A percentile compares a stretch with the other conserved stretches of the same genome.
phyloP scores from a whole-genome alignment of 2,329 filamentous ascomycete genomes.

The Trichoderma koningii region DNA sequence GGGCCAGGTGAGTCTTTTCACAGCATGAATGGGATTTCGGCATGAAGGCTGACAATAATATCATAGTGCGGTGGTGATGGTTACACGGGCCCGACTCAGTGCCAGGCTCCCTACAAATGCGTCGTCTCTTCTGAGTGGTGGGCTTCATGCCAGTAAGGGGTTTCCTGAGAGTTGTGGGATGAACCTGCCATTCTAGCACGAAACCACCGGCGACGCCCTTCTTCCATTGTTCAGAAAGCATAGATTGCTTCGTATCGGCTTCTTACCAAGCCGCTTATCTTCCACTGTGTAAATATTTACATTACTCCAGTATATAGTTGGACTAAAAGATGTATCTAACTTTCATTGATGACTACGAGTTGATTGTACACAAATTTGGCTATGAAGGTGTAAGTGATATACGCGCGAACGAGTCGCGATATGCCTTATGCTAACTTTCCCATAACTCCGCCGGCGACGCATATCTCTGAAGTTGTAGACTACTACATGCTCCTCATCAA shows the following conservation, averaged over 20 bases:
- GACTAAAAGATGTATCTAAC: background rate
- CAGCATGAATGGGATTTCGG: too few relatives aligned
- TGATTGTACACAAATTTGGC: background rate
- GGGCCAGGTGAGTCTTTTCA: constrained; percentile 26
- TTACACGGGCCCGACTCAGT: constrained; percentile 32
- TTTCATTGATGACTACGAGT: background rate
- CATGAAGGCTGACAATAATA: too few relatives aligned
- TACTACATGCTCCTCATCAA: background rate
- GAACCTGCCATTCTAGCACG: too few relatives aligned
- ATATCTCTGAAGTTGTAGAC: background rate
- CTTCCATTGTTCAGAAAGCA: background rate
- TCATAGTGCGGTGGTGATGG: constrained; percentile 31
- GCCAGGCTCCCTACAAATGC: constrained; percentile 32
- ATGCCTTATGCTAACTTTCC: background rate
- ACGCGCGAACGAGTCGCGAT: background rate
- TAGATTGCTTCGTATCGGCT: background rate
- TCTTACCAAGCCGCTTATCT: background rate
- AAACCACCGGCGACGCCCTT: background rate
- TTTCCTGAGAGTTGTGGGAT: too few relatives aligned
- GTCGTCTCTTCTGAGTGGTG: constrained; percentile 30
- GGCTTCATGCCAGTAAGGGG: constrained; percentile 30
- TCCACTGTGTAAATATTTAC: constrained; percentile 4
- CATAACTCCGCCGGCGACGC: background rate
- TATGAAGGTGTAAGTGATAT: background rate
- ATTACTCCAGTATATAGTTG: constrained; percentile 9